Percentiles rank a stretch among this genome's conserved stretches.
Evolutionary conservation across 2,329 filamentous ascomycete genomes (phyloP).

Genomic region (Chaetomium strumarium): DNA sequence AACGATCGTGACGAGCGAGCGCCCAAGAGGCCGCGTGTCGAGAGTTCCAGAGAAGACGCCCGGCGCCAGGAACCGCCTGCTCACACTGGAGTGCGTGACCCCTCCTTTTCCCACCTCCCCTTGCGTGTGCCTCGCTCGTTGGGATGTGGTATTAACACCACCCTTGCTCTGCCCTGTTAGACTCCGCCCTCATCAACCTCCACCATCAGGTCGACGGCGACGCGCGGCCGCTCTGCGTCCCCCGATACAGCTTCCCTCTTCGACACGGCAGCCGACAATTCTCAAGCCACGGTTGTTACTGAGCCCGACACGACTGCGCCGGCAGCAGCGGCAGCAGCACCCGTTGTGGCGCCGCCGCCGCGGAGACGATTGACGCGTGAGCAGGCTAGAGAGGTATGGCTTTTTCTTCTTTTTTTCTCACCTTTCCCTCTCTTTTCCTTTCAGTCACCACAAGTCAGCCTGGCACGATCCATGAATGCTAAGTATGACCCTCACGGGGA

Average conservation of each 20-base stretch:
- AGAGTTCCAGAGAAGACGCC: neutral
- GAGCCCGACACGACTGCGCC: constrained; percentile 37
- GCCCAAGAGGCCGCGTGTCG: constrained; percentile 16
- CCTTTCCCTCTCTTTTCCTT: neutral
- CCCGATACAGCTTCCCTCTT: constrained; percentile 46
- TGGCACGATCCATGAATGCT: neutral
- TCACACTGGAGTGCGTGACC: neutral
- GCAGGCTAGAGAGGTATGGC: constrained; percentile 46
- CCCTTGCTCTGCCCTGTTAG: neutral
- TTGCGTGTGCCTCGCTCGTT: neutral
- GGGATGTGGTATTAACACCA: neutral
- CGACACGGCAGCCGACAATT: constrained; percentile 41
- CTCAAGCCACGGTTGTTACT: constrained; percentile 45
- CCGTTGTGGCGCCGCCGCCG: neutral
- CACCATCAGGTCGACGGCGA: neutral
- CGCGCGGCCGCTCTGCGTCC: constrained; percentile 24
- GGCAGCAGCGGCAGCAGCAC: neutral
- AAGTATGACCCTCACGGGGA: neutral
- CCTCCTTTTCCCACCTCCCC: neutral
- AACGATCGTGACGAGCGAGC: constrained; percentile 1
- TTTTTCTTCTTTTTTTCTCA: too few species aligned
- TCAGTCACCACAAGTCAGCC: neutral
- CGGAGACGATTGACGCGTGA: constrained; percentile 39
- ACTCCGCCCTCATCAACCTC: constrained; percentile 27
- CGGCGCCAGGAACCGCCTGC: neutral